Evolutionary conservation across 257 asterid genomes (phyloP).

Genomic region (Oldenlandia corymbosa): DNA sequence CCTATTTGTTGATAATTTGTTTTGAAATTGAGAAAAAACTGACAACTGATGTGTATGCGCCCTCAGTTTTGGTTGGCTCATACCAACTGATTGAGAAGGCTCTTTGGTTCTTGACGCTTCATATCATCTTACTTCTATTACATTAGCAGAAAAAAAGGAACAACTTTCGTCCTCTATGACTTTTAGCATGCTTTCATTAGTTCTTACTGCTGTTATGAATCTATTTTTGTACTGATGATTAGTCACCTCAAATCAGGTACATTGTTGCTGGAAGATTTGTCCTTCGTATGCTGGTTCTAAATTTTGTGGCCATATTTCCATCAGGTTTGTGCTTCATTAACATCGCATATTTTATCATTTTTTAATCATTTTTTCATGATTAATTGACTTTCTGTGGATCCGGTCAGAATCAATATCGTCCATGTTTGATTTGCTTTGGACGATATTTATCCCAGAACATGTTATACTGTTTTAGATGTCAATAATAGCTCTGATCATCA

Average conservation of each 20-base stretch:
- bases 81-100: neutral
- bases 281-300: neutral
- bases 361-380: neutral
- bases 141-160: neutral
- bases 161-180: neutral
- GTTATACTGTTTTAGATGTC: neutral
- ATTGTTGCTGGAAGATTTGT: neutral
- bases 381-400: neutral
- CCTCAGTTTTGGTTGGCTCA: neutral
- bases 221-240: neutral
- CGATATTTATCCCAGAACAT: neutral
- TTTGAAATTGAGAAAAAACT: neutral
- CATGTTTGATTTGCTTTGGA: neutral
- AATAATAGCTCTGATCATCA: neutral
- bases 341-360: neutral
- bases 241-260: neutral
- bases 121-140: neutral
- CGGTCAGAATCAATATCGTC: neutral
- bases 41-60: neutral
- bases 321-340: conserved; percentile 3
- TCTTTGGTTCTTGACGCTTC: neutral
- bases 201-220: neutral
- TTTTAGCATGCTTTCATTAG: neutral
- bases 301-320: neutral
- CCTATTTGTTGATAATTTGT: neutral